Evolutionary conservation across 345 rosid species (phyloP), one percentile per base, ranked within the genome.

Genomic region (Eutrema heterophyllum): DNA sequence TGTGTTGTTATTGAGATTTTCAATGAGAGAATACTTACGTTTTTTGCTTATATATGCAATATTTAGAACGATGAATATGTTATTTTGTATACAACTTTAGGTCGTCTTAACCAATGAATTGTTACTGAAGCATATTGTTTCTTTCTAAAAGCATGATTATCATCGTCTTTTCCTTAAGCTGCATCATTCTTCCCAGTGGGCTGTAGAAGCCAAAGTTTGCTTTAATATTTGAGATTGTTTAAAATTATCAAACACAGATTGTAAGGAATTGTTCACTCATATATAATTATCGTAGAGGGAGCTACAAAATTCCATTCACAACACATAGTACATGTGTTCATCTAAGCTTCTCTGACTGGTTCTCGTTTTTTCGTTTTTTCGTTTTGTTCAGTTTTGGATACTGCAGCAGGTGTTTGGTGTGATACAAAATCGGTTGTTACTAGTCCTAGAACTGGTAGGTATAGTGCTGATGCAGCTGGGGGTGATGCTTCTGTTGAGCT

Each of bases 351-450:
- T 73, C 78, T 73, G 38, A 73, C 68, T 68, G 41, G 45, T 61
- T 63, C 59, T 67, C 56, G 61, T 48, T 56, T 79, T 51, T 81
- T 48, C 62, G 56, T 58, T 48, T 76, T 64, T 81, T 48, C 62
- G 56, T 58, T 48, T 76, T 64, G 51, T 86, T 33, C 75, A 95
- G 99, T 95, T 62, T 83, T 95, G 87, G 99, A 95, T 86, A 95
- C 99, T 73, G 98, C 99, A 58, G 98, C 99, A 24, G 99, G 99
- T 70, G 98, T 95, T 70, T 95, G 99, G 99, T 95, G 99, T 80
- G 99, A 95, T 84, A 92, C 97, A 61, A 95, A 92, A 75, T 95
- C 98, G 77, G 98, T 95, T 75, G 96, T 95, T 65, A 95, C 91
- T 60, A 92, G 86, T 83, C 98, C 98, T 60, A 87, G 97, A 78